Evolutionary conservation across 192 early-diverging fungal genomes (phyloP), one percentile per base, ranked within the genome.

Genomic region (Glomus cerebriforme): DNA sequence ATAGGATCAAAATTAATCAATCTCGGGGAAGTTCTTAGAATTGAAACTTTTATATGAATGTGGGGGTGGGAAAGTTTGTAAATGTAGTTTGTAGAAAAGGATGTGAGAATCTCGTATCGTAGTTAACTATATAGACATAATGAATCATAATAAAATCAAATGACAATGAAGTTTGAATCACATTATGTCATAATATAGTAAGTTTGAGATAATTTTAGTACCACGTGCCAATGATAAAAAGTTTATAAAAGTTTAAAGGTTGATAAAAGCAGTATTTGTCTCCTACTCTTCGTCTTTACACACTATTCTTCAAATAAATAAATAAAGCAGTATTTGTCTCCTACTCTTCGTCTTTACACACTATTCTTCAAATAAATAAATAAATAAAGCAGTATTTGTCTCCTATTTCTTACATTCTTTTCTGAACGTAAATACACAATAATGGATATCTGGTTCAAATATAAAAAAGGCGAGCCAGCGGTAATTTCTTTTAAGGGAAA

Each of bases 281-380:
- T 63, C 62, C 62, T 31, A 63, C 62, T 63, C 62, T 63, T 63
- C 62, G 22, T 22, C 62, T 63, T 63, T 63, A 63, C 62, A 63
- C 62, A 63, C 62, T 63, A 63, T 63, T 63, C 62, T 63, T 63
- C 62, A 63, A 63, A 63, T 63, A 63, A 6, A n/a, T 60, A 26
- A 60, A 19, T 3, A 63, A 63, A 63, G 62, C 62, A 63, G 62
- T 63, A 63, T 63, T 63, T 63, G n/a, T 63, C 62, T 63, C 62
- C 62, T 31, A 63, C 62, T 63, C 62, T 63, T 63, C 62, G 22
- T 22, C 62, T 63, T 63, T 63, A 63, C 62, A 63, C 62, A 63
- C 62, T 63, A 63, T 63, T 63, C 62, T 63, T 63, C 62, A 63
- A 63, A 63, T 63, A 63, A 63, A 63, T 63, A 63, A 63, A 63